phyloP scores from a whole-genome alignment of 129 eudicot species.

The Artemisia argyi region DNA sequence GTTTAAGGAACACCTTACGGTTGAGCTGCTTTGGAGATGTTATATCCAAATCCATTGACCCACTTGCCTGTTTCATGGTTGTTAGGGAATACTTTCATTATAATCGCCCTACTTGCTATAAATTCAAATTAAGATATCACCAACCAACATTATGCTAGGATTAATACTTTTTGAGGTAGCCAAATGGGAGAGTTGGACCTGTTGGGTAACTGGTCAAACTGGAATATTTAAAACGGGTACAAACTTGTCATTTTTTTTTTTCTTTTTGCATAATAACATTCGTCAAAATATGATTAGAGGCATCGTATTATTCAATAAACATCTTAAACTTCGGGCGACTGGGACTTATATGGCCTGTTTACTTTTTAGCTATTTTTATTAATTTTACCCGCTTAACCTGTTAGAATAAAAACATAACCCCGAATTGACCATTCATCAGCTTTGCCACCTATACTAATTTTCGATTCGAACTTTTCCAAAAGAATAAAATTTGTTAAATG shows the following conservation, averaged over 20 bases:
- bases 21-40: slow-evolving; percentile 90
- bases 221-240: background rate
- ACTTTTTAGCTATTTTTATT: background rate
- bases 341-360: background rate
- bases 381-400: background rate
- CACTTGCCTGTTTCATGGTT: slow-evolving; percentile 69
- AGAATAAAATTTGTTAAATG: background rate
- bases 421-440: background rate
- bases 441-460: background rate
- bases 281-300: background rate
- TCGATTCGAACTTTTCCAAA: background rate
- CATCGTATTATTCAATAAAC: background rate
- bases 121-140: background rate
- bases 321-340: background rate
- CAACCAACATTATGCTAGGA: background rate
- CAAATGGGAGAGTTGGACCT: background rate
- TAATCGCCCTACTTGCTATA: background rate
- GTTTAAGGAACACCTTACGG: slow-evolving; percentile 80
- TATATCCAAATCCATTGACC: slow-evolving; percentile 94
- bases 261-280: background rate
- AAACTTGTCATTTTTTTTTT: background rate
- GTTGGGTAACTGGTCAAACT: no score
- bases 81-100: background rate
- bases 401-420: background rate
- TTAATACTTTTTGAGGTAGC: background rate